Evolutionary conservation across 2,329 filamentous ascomycete genomes (phyloP).

Genomic region (Ilyonectria mors-panacis): DNA sequence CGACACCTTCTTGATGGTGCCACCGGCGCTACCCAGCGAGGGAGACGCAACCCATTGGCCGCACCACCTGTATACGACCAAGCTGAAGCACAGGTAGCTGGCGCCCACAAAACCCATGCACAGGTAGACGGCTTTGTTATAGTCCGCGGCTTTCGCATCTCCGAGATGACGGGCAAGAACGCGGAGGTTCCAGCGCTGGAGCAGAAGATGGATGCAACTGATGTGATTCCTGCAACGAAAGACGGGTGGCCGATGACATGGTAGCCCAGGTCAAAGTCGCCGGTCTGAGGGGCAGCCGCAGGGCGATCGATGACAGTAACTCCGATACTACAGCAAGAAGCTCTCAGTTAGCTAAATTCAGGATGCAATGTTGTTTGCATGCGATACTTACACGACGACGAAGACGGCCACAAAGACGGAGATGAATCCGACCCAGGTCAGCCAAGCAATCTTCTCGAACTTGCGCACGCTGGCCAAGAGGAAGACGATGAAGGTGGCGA

Average conservation of each 20-base stretch:
- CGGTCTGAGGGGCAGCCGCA: constrained; percentile 72
- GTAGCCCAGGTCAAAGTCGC: constrained; percentile 73
- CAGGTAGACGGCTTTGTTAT: constrained; percentile 63
- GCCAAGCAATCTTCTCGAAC: constrained; percentile 72
- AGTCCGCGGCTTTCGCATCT: constrained; percentile 66
- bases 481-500: constrained; percentile 66
- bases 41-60: constrained; percentile 75
- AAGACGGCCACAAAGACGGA: constrained; percentile 72
- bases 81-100: constrained; percentile 70
- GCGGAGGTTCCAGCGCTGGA: constrained; percentile 72
- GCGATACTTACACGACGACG: constrained; percentile 64
- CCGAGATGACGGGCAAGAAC: constrained; percentile 75
- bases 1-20: constrained; percentile 71
- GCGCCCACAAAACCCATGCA: constrained; percentile 72
- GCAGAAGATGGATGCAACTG: constrained; percentile 72
- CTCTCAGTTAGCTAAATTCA: background rate
- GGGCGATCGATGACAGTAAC: constrained; percentile 71
- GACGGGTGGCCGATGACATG: constrained; percentile 68
- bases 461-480: constrained; percentile 68
- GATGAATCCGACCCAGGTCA: constrained; percentile 73
- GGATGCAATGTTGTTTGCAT: background rate
- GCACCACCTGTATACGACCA: constrained; percentile 74
- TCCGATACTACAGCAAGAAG: constrained; percentile 57
- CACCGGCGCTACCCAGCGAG: constrained; percentile 72
- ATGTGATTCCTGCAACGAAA: constrained; percentile 72